phyloP scores from a whole-genome alignment of 805 yeast genomes.

The Barnettozyma populi region DNA sequence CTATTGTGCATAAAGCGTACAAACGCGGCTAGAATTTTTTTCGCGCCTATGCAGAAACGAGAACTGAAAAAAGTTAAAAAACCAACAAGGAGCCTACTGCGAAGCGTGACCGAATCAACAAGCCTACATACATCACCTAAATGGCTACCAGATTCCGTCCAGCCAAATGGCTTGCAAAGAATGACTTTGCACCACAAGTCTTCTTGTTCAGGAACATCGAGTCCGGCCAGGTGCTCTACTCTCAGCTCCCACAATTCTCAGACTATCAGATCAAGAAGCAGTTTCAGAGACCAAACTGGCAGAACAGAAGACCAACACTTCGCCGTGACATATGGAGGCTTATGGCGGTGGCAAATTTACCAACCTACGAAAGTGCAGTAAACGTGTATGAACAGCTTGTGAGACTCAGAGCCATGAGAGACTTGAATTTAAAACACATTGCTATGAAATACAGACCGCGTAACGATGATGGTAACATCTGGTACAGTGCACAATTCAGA shows the following conservation, averaged over 20 bases:
- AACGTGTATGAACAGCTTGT: conserved; percentile 72
- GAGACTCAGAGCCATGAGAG: conserved; percentile 69
- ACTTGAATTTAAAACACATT: conserved; percentile 49
- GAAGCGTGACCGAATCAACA: neutral
- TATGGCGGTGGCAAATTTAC: conserved; percentile 75
- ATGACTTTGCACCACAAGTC: conserved; percentile 77
- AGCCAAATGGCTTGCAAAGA: conserved; percentile 50
- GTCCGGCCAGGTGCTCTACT: conserved; percentile 83
- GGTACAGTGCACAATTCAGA: conserved; percentile 84
- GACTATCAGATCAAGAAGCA: conserved; percentile 43
- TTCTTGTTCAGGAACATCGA: conserved; percentile 79
- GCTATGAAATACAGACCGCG: conserved; percentile 67
- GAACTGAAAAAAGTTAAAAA: neutral
- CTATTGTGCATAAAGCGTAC: neutral
- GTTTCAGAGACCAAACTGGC: conserved; percentile 84
- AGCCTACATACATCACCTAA: neutral
- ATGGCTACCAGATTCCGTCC: conserved; percentile 40
- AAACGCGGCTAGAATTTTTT: neutral
- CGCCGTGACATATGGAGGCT: conserved; percentile 89
- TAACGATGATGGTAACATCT: conserved; percentile 70
- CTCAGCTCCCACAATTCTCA: conserved; percentile 70
- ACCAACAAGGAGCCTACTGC: neutral
- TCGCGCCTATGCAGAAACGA: neutral
- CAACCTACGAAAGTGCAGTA: conserved; percentile 55
- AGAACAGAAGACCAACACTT: conserved; percentile 71